Base-by-base conservation (phyloP, 192 early-diverging fungal species). In the Phlyctochytrium planicorne region DNA sequence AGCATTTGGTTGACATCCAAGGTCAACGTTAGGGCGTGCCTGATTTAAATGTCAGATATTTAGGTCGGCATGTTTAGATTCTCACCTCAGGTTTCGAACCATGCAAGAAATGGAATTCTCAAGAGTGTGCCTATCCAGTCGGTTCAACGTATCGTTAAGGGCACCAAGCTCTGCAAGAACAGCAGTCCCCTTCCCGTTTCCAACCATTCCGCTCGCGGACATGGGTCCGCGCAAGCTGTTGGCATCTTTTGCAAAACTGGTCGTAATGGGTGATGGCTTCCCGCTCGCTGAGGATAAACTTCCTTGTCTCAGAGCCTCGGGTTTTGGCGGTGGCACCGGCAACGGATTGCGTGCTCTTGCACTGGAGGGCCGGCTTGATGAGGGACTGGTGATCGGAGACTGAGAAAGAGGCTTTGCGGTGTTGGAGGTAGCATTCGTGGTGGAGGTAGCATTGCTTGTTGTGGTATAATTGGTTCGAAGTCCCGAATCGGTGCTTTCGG, bases 1-100 rank as follows among this genome's bases (percentile, higher is more conserved):
- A 57, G 55, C 55, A 57, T 57, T 27, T 57, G 55, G 27, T 57
- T 57, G 20, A 57, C 55, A 27, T 57, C 55, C 14, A 57, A 27
- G 6, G 55, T 57, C 6, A 57, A 27, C 14, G 20, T 29, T 27
- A 57, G 25, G 25, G 55, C 25, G 27, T 57, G 55, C 6, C 55
- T 57, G 55, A 6, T 29, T 25, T n/a, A 50, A n/a, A 57, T 25
- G 55, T 57, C 55, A 57, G 55, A 20, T 25, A 10, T 25, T 20
- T 25, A 6, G 55, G 6, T 29, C 6, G 6, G 55, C 16, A 57
- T 27, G 40, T 10, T 50, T n/a, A n/a, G 14, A 57, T 6, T 14
- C 25, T 57, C 25, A 57, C 55, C 55, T 12, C 27, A 57, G 27
- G 55, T 57, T 57, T 27, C 55, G 55, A 29, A 57, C 12, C 6